Base-by-base conservation (phyloP, 2,329 filamentous ascomycete species). In the Mollisia scopiformis region DNA sequence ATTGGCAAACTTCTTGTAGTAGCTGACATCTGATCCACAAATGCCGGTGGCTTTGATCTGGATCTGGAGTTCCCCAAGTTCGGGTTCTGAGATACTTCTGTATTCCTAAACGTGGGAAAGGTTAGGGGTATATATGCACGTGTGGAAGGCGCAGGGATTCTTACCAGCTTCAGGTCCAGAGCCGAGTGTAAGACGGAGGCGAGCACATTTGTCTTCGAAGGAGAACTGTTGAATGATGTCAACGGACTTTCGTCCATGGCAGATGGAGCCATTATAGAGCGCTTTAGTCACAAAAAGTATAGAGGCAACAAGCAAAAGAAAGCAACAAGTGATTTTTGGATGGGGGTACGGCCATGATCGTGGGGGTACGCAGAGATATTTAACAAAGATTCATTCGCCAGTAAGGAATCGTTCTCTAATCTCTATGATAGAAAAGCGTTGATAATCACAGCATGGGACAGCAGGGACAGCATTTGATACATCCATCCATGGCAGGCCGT, bases 1-100 rank as follows among this genome's bases (percentile, higher is more conserved):
- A 70, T 90, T 90, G 75, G 86, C 85, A 71, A 89, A 89, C 69
- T 89, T 88, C 73, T 85, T 88, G 78, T 88, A 90, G 75, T 90
- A 90, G 56, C 85, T 86, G 57, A 89, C 83, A 74, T 90, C 88
- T 7, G 86, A 89, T 58, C 88, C 88, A 73, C 88, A 90, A 68
- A 90, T 86, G 37, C 88, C 87, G 25, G 88, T 90, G 6, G 84
- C 82, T 68, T 83, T 84, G 73, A 90, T 80, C 67, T 84, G 80
- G 68, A 90, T 81, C 74, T 90, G 88, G 58, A 90, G 79, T 71
- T 90, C 86, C 57, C 76, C 75, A 49, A 75, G 68, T 37, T 74
- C 74, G 33, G 80, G 72, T 33, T 69, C 65, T 52, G 70, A 58
- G 35, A 86, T 79, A 37, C 59, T 79, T 69, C 82, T 77, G 43